Evolutionary conservation across 495 filamentous ascomycete species (phyloP).

Genomic region (Penicillium crystallinum): DNA sequence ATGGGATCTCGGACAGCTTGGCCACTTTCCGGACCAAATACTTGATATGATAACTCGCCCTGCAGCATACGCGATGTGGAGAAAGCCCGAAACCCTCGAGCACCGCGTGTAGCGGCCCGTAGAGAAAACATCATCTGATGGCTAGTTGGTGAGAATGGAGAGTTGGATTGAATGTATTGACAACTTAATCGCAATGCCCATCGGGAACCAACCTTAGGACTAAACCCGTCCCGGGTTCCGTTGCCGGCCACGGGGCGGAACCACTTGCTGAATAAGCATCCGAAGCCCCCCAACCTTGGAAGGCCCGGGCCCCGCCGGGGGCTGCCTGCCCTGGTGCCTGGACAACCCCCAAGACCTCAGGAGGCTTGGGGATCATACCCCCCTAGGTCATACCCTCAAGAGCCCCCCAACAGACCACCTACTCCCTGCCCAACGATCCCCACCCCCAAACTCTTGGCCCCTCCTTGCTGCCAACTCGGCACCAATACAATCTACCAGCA

Average conservation of each 20-base stretch:
- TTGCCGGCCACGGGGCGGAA: too few species aligned
- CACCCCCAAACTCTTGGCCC: too few species aligned
- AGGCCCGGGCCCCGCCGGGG: too few species aligned
- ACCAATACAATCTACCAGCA: not conserved
- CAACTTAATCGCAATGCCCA: not conserved
- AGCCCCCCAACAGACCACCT: too few species aligned
- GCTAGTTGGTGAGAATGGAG: not conserved
- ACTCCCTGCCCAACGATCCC: not conserved
- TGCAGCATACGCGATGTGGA: conserved; percentile 29
- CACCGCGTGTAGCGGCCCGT: conserved; percentile 15
- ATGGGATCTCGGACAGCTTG: conserved; percentile 55
- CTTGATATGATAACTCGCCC: conserved; percentile 37
- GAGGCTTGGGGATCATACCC: too few species aligned
- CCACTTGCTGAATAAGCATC: not conserved
- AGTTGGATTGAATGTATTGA: not conserved
- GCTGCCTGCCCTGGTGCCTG: too few species aligned
- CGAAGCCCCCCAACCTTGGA: too few species aligned
- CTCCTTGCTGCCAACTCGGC: not conserved
- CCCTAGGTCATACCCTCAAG: too few species aligned
- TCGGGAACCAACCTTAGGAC: too few species aligned
- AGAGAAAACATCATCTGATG: conserved; percentile 16
- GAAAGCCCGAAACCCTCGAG: conserved; percentile 27
- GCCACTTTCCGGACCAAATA: conserved; percentile 37
- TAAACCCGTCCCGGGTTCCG: too few species aligned
- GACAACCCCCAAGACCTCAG: too few species aligned